Evolutionary conservation across 306 rosid genomes (phyloP).

Genomic region (Cyclanthera cordifolia): DNA sequence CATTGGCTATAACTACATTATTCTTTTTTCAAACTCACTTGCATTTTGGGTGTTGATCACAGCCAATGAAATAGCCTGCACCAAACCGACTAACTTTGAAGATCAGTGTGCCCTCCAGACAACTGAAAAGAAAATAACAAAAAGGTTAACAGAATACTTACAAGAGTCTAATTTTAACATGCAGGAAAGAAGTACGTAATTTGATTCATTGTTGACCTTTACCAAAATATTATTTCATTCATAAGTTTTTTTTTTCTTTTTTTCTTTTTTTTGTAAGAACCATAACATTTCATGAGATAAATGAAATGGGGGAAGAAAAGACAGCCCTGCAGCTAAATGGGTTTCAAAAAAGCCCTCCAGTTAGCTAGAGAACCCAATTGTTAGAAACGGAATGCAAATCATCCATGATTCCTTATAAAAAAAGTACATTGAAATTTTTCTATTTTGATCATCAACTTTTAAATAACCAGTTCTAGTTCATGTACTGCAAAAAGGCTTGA

Average conservation of each 20-base stretch:
- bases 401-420: neutral
- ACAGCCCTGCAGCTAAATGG: neutral
- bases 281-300: neutral
- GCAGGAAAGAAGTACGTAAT: neutral
- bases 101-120: constrained; percentile 68
- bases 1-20: neutral
- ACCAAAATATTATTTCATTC: neutral
- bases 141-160: constrained; percentile 15
- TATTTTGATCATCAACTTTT: no score
- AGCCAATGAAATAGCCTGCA: constrained; percentile 83
- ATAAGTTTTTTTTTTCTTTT: neutral
- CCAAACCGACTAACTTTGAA: constrained; percentile 92
- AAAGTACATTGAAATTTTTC: no score
- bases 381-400: neutral
- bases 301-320: neutral
- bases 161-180: neutral
- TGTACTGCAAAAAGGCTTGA: no score
- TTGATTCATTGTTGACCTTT: neutral
- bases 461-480: no score
- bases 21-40: constrained; percentile 49
- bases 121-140: constrained; percentile 41
- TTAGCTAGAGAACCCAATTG: neutral
- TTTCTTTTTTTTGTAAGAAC: neutral
- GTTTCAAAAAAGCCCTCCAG: neutral
- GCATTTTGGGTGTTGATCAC: constrained; percentile 94